Base-by-base conservation (phyloP, 441 rosid species). In the Mallotus japonicus region DNA sequence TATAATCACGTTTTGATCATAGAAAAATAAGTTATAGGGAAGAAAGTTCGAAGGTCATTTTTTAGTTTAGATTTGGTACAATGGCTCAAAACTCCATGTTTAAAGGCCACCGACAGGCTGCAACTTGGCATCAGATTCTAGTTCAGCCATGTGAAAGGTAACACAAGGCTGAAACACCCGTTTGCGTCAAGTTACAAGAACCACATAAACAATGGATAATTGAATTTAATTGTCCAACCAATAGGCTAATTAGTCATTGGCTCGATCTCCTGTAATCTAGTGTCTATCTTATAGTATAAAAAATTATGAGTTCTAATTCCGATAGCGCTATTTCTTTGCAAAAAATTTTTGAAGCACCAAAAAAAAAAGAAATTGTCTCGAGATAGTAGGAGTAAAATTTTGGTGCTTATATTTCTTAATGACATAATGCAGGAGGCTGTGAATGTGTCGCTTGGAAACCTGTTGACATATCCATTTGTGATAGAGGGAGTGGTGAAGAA, bases 391-490 rank as follows among this genome's bases (percentile, higher is more conserved):
- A 11, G n/a, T 17, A 42, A 63, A 40, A 2, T 22, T 42, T 2
- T 7, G 42, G 47, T 62, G 5, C 47, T 42, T 40, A 63, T 12
- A 49, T 14, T 7, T 46, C 2, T 65, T 65, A 16, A 2, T 65
- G 69, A 46, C 22, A 11, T 47, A 49, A 65, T 88, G 85, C 85
- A 93, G 97, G 98, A 92, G 79, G 92, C 96, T 68, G 98, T 95
- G 85, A 95, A 95, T 77, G 95, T 92, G 20, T 95, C 99, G 0
- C 86, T 95, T 20, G 95, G 91, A 19, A 92, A 95, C 84, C 83
- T 95, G 5, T 74, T 95, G 86, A 92, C 99, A 4, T 95, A 95
- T 70, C 97, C 99, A 44, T 95, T 84, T 24, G 99, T 95, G 82
- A 86, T 89, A 69, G 93, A 93, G 34, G 89, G 81, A 1, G 89